These are phyloP conservation scores for Cyberlindnera nakhonratchasimensis DNA, from an alignment of 805 yeast species.

Conservation along the genomic window DNA sequence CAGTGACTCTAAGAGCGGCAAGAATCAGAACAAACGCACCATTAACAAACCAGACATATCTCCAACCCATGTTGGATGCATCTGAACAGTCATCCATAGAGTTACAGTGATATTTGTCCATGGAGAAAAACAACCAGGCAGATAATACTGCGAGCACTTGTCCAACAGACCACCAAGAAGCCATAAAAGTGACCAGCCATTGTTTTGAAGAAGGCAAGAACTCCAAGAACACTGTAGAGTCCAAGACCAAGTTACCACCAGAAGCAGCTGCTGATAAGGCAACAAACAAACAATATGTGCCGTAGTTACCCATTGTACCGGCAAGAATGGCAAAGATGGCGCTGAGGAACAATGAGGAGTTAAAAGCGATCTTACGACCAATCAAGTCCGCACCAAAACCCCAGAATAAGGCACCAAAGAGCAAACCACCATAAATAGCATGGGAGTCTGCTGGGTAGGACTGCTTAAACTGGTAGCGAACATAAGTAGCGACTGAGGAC, in stretches of 20 bases:
- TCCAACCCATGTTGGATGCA: conserved; percentile 50
- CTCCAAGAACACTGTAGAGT: conserved; percentile 47
- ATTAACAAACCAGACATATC: conserved; percentile 50
- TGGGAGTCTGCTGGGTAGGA: conserved; percentile 41
- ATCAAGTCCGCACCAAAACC: conserved; percentile 50
- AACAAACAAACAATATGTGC: conserved; percentile 46
- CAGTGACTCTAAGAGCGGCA: conserved; percentile 45
- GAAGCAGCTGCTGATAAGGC: conserved; percentile 42
- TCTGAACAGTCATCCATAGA: conserved; percentile 39
- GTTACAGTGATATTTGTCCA: conserved; percentile 45
- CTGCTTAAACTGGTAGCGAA: conserved; percentile 43
- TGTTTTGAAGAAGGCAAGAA: conserved; percentile 47
- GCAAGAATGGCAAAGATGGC: conserved; percentile 44
- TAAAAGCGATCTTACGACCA: conserved; percentile 48
- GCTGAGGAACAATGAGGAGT: conserved; percentile 40
- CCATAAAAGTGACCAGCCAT: conserved; percentile 47
- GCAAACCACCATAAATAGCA: conserved; percentile 44
- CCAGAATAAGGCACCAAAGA: conserved; percentile 47
- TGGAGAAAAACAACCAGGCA: conserved; percentile 46
- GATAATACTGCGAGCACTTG: conserved; percentile 45
- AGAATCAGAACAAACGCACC: conserved; percentile 46
- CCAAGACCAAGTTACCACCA: conserved; percentile 52
- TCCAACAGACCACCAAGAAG: conserved; percentile 57
- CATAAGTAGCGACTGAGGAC: conserved; percentile 41
- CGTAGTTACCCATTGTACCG: conserved; percentile 45